Conservation (phyloP, 306 rosid species). For the Fagus sylvatica region DNA sequence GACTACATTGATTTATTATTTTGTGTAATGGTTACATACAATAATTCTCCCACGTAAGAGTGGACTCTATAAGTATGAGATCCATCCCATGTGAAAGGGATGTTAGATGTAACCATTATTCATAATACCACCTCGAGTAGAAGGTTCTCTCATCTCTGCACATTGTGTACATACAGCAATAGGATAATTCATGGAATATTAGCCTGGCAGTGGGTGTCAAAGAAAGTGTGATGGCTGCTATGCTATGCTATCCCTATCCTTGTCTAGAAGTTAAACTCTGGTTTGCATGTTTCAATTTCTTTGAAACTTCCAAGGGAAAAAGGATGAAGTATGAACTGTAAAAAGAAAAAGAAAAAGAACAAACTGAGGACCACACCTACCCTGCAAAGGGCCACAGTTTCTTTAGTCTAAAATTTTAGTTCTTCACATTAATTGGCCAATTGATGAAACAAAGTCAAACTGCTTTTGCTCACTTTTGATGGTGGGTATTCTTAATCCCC, state of each 20-base stretch:
- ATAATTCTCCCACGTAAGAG: too few species aligned
- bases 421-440: not conserved
- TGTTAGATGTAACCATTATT: too few species aligned
- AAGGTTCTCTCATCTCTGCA: too few species aligned
- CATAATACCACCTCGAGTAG: too few species aligned
- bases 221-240: too few species aligned
- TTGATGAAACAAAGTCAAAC: not conserved
- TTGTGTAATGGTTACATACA: too few species aligned
- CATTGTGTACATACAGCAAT: too few species aligned
- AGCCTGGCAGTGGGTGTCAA: not conserved
- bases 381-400: not conserved
- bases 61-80: too few species aligned
- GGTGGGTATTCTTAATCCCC: not conserved
- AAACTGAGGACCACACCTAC: not conserved
- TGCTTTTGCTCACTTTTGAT: not conserved
- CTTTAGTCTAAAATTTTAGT: not conserved
- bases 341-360: not conserved
- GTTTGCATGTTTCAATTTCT: not conserved
- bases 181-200: too few species aligned
- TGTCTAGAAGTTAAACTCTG: not conserved
- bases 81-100: too few species aligned
- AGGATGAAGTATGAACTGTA: not conserved
- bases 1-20: too few species aligned
- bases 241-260: not conserved
- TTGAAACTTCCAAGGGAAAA: not conserved